Evolutionary conservation across 495 filamentous ascomycete species (phyloP), one percentile per base, ranked within the genome.

Genomic region (Penicillium angulare): DNA sequence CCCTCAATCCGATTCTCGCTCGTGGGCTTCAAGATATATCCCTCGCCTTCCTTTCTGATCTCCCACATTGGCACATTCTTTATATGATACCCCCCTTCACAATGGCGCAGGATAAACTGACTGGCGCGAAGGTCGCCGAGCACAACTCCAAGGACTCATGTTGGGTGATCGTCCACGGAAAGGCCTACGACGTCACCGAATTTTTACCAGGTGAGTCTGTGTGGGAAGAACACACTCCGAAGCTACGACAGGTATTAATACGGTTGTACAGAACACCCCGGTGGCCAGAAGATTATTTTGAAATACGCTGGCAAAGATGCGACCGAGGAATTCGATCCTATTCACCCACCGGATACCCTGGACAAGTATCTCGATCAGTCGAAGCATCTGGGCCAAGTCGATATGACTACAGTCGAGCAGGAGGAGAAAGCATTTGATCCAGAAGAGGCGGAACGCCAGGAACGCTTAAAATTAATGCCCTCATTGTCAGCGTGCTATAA

Each of bases 181-280:
- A 87, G 56, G 89, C 92, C 57, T 97, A 96, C 76, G 92, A 97
- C 71, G 86, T 93, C 36, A 87, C 88, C 35, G 90, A 95, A 47
- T 96, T 97, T 69, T 74, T 92, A 47, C 89, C 92, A 34, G 74
- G 74, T 77, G 54, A 24, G 53, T 27, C 20, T 17, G 3, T 13
- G 26, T 20, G 1, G 18, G 1, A 21, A 10, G 29, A 12, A 7
- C 8, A 12, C 8, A 3, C 23, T 12, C 3, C 27, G 2, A 9
- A 9, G 44, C 7, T 23, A 8, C 2, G 7, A 38, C 26, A 43
- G 2, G 12, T 9, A 24, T 9, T 24, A 13, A 44, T 47, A 52
- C 58, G 35, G 15, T 1, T 15, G 9, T 17, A 1, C 17, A 75
- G 90, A 90, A 49, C 92, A 97, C 61, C 90, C 90, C 16, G 90